These are phyloP conservation scores for Apocynum venetum DNA, from an alignment of 257 asterid species.

Conservation along the genomic window DNA sequence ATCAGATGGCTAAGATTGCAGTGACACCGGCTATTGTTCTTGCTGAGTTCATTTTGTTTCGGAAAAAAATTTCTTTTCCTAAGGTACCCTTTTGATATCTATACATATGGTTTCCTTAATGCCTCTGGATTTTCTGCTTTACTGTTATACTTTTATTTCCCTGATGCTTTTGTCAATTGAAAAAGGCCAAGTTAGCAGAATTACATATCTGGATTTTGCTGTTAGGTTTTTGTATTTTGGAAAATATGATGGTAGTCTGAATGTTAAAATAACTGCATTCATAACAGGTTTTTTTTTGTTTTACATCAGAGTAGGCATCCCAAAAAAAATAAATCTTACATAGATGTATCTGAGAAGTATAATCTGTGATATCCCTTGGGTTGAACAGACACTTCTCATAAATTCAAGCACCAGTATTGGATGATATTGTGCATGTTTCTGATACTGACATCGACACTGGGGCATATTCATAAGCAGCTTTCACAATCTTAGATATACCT, in stretches of 20 bases:
- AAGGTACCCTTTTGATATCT: conserved; percentile 44
- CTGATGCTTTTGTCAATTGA: background rate
- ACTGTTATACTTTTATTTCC: background rate
- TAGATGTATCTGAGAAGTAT: background rate
- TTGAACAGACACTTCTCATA: background rate
- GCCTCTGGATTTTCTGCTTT: background rate
- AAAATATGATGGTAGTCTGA: background rate
- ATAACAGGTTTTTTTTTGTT: no score
- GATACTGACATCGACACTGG: background rate
- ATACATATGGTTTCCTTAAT: background rate
- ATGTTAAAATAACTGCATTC: background rate
- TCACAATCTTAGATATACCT: background rate
- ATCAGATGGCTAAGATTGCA: conserved; percentile 99
- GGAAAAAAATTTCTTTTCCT: conserved; percentile 53
- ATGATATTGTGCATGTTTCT: background rate
- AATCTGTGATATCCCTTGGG: background rate
- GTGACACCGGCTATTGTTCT: conserved; percentile 94
- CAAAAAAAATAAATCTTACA: background rate
- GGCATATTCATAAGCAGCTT: background rate
- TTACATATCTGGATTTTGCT: background rate
- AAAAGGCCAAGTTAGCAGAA: background rate
- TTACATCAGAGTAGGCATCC: no score
- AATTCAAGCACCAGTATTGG: background rate
- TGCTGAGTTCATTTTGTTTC: conserved; percentile 73
- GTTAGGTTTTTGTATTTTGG: background rate